phyloP scores from a whole-genome alignment of 2,329 filamentous ascomycete genomes.

The Thelonectria rubi region DNA sequence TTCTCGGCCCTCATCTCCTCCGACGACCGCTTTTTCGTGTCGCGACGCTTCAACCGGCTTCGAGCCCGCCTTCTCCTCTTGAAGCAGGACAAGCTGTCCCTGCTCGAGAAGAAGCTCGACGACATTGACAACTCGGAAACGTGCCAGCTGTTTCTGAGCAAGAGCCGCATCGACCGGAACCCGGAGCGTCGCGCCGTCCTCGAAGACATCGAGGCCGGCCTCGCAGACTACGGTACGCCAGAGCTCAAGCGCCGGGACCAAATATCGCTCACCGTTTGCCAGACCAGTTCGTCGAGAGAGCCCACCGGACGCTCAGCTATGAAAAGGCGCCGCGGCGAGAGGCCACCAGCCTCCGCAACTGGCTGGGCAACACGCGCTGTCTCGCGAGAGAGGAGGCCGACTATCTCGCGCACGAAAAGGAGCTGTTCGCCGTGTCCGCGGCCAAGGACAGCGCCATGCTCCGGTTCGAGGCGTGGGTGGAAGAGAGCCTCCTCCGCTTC shows the following conservation, averaged over 20 bases:
- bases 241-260: background rate
- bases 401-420: conserved; percentile 9
- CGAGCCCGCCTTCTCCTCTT: conserved; percentile 44
- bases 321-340: background rate
- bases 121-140: conserved; percentile 39
- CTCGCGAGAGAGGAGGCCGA: conserved; percentile 8
- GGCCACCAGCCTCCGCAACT: conserved; percentile 2
- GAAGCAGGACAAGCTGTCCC: conserved; percentile 44
- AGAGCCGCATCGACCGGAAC: conserved; percentile 32
- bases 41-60: conserved; percentile 41
- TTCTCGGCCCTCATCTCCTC: conserved; percentile 42
- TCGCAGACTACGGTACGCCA: conserved; percentile 12
- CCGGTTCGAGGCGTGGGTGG: conserved; percentile 6
- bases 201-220: conserved; percentile 1
- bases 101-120: conserved; percentile 43
- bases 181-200: background rate
- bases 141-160: conserved; percentile 11
- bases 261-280: background rate
- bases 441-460: background rate
- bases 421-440: background rate
- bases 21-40: conserved; percentile 39
- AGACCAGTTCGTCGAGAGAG: conserved; percentile 2
- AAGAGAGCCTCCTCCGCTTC: background rate
- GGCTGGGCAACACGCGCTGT: conserved; percentile 4
- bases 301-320: background rate